Percentiles rank a stretch among this genome's conserved stretches.
Evolutionary conservation across 371 early-diverging fungal genomes (phyloP).

Genomic region (Rhizopus stolonifer): DNA sequence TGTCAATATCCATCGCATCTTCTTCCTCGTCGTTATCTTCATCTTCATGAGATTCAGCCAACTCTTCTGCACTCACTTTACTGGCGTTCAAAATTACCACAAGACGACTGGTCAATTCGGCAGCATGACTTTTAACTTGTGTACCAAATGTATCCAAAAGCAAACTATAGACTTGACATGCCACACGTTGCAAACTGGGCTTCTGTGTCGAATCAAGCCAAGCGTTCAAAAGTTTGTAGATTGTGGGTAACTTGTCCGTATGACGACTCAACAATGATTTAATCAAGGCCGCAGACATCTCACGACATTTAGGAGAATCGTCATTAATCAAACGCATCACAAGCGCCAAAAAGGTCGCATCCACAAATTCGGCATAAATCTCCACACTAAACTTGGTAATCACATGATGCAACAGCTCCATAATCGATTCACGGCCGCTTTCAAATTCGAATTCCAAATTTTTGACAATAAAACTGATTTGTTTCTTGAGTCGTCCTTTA

Average conservation of each 20-base stretch:
- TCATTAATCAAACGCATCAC: conserved; percentile 87
- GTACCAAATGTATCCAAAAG: conserved; percentile 74
- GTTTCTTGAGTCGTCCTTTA: conserved; percentile 69
- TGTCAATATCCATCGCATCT: conserved; percentile 53
- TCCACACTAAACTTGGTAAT: conserved; percentile 78
- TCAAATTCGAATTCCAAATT: conserved; percentile 90
- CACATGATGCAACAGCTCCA: conserved; percentile 80
- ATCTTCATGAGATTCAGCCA: conserved; percentile 29
- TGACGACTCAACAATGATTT: conserved; percentile 62
- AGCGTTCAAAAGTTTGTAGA: conserved; percentile 63
- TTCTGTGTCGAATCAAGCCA: conserved; percentile 69
- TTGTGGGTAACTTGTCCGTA: conserved; percentile 50
- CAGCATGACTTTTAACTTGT: conserved; percentile 53
- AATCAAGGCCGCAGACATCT: conserved; percentile 80
- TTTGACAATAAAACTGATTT: conserved; percentile 83
- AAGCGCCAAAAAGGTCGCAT: conserved; percentile 82
- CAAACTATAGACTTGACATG: conserved; percentile 85
- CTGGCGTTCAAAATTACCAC: conserved; percentile 52
- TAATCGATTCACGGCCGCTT: conserved; percentile 84
- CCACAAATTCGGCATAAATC: conserved; percentile 70
- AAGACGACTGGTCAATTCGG: conserved; percentile 50
- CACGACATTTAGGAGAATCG: conserved; percentile 86
- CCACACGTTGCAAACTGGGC: conserved; percentile 66
- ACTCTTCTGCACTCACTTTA: conserved; percentile 41
- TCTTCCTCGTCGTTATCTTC: conserved; percentile 42